Percentiles rank a stretch among this genome's conserved stretches.
Conservation (phyloP, 495 filamentous ascomycete species). For the Tuber calosporum region DNA sequence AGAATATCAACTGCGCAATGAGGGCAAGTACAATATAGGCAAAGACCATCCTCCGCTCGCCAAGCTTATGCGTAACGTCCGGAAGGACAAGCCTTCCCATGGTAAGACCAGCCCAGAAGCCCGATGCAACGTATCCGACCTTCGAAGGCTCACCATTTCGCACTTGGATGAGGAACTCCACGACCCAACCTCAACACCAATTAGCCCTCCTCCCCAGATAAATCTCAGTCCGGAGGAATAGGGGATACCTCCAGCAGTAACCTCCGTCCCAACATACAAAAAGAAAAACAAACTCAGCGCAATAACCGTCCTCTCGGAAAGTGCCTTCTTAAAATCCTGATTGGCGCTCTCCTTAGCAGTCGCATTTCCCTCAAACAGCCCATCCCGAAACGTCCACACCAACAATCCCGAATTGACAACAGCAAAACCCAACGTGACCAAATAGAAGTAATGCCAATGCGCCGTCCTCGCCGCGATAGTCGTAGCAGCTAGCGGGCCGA, state of each 20-base stretch:
- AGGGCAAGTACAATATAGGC: conserved; percentile 54
- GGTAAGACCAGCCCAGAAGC: conserved; percentile 78
- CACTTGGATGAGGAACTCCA: conserved; percentile 65
- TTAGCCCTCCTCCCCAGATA: neutral
- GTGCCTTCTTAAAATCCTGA: conserved; percentile 25
- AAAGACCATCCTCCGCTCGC: conserved; percentile 62
- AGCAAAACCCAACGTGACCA: conserved; percentile 50
- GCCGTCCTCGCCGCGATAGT: conserved; percentile 51
- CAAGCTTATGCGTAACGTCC: conserved; percentile 56
- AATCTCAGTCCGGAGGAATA: neutral
- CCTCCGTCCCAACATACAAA: conserved; percentile 45
- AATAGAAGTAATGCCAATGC: conserved; percentile 57
- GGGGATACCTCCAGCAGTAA: conserved; percentile 42
- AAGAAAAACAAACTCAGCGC: conserved; percentile 44
- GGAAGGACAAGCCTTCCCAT: conserved; percentile 63
- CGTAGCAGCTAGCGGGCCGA: conserved; percentile 66
- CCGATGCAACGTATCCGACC: conserved; percentile 74
- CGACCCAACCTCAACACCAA: conserved; percentile 57
- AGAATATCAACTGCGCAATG: conserved; percentile 63
- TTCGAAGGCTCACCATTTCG: conserved; percentile 58
- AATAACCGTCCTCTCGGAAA: conserved; percentile 23
- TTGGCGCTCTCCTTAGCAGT: conserved; percentile 18
- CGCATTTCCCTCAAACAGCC: conserved; percentile 10
- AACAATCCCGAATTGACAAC: conserved; percentile 48
- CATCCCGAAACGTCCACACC: conserved; percentile 54